Conservation (phyloP, 2,329 filamentous ascomycete genomes). For the Colletotrichum melonis region DNA sequence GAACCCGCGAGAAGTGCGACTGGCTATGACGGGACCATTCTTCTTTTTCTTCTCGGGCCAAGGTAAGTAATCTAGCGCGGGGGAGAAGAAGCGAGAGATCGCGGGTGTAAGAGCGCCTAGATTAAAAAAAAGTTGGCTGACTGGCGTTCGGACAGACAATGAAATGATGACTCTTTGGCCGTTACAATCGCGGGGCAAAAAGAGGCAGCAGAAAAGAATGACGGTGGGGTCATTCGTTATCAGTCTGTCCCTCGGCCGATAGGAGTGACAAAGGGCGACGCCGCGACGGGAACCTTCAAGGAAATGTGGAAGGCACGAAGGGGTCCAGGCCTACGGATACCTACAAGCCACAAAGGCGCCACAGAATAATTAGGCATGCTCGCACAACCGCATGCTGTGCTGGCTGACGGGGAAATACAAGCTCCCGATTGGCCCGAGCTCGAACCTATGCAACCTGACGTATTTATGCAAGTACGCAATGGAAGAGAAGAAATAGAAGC, state of each 20-base stretch:
- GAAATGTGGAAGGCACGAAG: background rate
- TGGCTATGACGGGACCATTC: conserved; percentile 23
- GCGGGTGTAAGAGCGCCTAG: background rate
- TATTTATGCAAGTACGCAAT: conserved; percentile 29
- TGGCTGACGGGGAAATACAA: conserved; percentile 6
- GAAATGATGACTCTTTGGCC: conserved; percentile 35
- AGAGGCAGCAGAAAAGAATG: background rate
- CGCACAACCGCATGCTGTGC: background rate
- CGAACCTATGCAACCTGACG: conserved; percentile 29
- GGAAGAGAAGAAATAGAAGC: background rate
- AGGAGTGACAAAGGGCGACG: conserved; percentile 4
- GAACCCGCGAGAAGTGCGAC: conserved; percentile 33
- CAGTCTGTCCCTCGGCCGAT: background rate
- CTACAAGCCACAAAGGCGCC: background rate
- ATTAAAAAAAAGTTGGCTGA: conserved; percentile 22
- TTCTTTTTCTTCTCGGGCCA: conserved; percentile 2
- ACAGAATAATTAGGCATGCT: background rate
- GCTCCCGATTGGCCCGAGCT: conserved; percentile 26
- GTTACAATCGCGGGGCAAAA: conserved; percentile 32
- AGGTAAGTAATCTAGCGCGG: conserved; percentile 18
- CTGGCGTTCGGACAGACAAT: conserved; percentile 6
- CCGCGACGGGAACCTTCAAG: background rate
- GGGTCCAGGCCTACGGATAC: conserved; percentile 7
- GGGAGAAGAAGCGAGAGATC: background rate
- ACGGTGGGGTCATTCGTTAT: background rate